Percentiles rank a stretch among this genome's conserved stretches.
These are phyloP conservation scores for Oryza brachyantha DNA, from an alignment of 176 grass and related monocot genomes.

Conservation along the genomic window DNA sequence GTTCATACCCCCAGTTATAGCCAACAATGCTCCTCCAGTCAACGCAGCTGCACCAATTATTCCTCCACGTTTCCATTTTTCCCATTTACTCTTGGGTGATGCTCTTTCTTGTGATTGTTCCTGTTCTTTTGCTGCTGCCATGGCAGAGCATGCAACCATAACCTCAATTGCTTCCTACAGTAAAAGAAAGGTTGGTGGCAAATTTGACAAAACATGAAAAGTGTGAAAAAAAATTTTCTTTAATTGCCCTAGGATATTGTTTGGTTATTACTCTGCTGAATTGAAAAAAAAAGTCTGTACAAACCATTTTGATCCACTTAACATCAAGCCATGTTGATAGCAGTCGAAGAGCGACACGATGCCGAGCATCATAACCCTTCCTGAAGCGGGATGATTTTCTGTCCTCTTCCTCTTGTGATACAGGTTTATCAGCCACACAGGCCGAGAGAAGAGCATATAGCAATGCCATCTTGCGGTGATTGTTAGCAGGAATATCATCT, in stretches of 20 bases:
- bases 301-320: constrained; percentile 91
- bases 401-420: constrained; percentile 56
- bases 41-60: constrained; percentile 91
- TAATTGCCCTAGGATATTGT: neutral
- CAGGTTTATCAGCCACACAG: constrained; percentile 72
- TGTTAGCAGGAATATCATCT: constrained; percentile 44
- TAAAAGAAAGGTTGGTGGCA: constrained; percentile 5
- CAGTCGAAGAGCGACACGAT: constrained; percentile 76
- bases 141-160: constrained; percentile 92
- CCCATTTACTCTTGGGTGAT: constrained; percentile 68
- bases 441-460: constrained; percentile 74
- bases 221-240: too few relatives aligned
- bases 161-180: constrained; percentile 87
- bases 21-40: constrained; percentile 85
- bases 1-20: constrained; percentile 76
- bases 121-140: constrained; percentile 85
- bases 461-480: constrained; percentile 60
- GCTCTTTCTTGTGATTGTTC: constrained; percentile 54
- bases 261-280: neutral
- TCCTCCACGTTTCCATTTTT: constrained; percentile 88
- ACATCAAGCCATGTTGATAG: constrained; percentile 83
- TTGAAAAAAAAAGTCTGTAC: constrained; percentile 19
- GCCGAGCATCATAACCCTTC: constrained; percentile 90
- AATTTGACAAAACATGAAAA: neutral
- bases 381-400: constrained; percentile 62